Evolutionary conservation across 257 asterid genomes (phyloP), one percentile per base, ranked within the genome.

Genomic region (Mitragyna speciosa): DNA sequence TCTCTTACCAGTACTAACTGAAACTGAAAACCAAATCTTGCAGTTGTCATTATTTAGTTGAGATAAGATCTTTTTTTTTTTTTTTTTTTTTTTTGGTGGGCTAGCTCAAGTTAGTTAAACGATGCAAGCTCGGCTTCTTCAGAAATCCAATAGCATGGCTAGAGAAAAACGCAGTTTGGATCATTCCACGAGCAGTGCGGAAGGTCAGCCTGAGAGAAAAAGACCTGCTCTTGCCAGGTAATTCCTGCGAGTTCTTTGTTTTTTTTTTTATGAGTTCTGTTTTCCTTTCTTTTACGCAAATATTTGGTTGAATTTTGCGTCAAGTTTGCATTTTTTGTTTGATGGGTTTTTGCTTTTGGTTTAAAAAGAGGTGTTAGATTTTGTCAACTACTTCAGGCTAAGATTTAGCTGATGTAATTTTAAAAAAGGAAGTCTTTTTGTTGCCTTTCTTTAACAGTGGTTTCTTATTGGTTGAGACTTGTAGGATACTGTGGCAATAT

Each of bases 151-250:
- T 82, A 81, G 86, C 45, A 89, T 92, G 98, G 88, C 91, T 48
- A 89, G 98, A 70, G 98, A 87, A 67, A 95, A 95, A 78, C 94
- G 99, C 64, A 75, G 80, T 43, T 89, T 93, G 92, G 98, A 95
- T 90, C 85, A 88, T 16, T 80, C 76, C 75, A 75, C 77, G 72
- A 76, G 85, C 79, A 82, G 84, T 84, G 85, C 88, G 81, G 99
- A 95, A 76, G 92, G 83, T 84, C 97, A 92, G 70, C 97, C 98
- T 47, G 92, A 92, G n/a, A 80, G 94, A 88, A 95, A 95, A 79
- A 89, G 98, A 15, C 99, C 98, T 9, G 99, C 99, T 88, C 98
- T 95, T 81, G 98, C 98, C 31, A 95, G 97, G 99, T 95, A 85
- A 26, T 66, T 81, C 75, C 49, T 47, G 11, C 47, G 24, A 6